Evolutionary conservation across 805 yeast species (phyloP).

Genomic region (Saturnispora diversa): DNA sequence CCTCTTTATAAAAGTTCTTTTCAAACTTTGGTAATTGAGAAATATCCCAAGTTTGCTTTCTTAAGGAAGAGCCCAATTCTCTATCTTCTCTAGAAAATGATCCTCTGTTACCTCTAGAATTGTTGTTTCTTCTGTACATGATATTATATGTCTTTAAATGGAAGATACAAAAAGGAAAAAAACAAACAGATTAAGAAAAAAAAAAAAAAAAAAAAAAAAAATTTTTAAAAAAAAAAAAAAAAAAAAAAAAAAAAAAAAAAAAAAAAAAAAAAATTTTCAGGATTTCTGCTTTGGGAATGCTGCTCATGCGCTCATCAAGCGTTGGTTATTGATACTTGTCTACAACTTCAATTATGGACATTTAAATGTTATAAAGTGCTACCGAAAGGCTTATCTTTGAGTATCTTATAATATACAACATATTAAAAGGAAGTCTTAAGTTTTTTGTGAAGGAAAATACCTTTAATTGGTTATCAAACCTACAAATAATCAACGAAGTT

Average conservation of each 20-base stretch:
- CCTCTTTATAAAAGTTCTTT: slow-evolving; percentile 89
- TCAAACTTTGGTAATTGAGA: slow-evolving; percentile 79
- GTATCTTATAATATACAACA: no score
- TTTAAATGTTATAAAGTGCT: no score
- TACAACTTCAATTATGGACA: no score
- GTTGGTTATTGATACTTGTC: no score
- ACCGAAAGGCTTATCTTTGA: no score
- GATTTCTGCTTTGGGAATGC: no score
- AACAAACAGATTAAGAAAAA: neutral
- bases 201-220: slow-evolving; percentile 1
- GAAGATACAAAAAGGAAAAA: neutral
- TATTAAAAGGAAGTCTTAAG: no score
- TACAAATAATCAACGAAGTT: no score
- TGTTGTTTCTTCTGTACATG: slow-evolving; percentile 13
- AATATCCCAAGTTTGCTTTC: slow-evolving; percentile 75
- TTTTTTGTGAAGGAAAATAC: no score
- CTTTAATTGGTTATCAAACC: no score
- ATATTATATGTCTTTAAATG: neutral
- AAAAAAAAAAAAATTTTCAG: neutral
- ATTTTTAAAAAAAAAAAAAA: no score
- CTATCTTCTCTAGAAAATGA: slow-evolving; percentile 34
- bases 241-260: slow-evolving; percentile 2
- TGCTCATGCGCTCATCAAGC: no score
- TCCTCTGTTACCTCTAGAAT: slow-evolving; percentile 32
- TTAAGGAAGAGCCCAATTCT: slow-evolving; percentile 47